These are phyloP conservation scores for Apiospora arundinis DNA, from an alignment of 2,329 filamentous ascomycete species.

Conservation along the genomic window DNA sequence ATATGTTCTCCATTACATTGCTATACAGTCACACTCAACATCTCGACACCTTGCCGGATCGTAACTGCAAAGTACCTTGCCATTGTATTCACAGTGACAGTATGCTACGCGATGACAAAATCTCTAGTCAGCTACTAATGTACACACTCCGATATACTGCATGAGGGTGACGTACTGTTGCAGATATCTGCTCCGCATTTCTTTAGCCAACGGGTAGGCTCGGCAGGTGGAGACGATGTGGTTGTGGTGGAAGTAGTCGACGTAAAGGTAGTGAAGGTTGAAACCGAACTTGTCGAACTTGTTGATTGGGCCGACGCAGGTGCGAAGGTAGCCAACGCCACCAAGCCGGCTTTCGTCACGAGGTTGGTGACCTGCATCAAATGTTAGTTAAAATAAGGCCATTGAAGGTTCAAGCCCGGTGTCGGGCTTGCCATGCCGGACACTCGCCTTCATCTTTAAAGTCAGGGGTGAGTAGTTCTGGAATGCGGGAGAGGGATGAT, in stretches of 20 bases:
- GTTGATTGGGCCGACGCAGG: neutral
- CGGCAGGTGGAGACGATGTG: neutral
- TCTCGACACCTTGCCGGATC: neutral
- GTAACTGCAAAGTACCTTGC: neutral
- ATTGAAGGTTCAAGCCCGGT: neutral
- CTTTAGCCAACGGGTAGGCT: neutral
- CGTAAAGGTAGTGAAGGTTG: neutral
- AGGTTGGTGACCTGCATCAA: neutral
- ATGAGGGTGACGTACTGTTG: neutral
- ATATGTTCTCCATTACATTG: neutral
- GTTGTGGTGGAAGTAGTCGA: neutral
- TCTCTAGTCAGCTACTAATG: neutral
- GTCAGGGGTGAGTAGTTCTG: neutral
- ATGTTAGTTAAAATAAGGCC: neutral
- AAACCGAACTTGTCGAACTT: neutral
- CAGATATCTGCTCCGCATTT: neutral
- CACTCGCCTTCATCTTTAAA: neutral
- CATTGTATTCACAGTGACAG: neutral
- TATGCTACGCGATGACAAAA: neutral
- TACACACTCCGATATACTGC: neutral
- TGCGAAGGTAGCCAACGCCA: neutral
- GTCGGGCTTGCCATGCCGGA: no score
- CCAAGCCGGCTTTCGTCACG: neutral
- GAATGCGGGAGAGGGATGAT: neutral
- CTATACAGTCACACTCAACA: neutral